Conservation (phyloP, 148 eudicot genomes). For the Silene conica region DNA sequence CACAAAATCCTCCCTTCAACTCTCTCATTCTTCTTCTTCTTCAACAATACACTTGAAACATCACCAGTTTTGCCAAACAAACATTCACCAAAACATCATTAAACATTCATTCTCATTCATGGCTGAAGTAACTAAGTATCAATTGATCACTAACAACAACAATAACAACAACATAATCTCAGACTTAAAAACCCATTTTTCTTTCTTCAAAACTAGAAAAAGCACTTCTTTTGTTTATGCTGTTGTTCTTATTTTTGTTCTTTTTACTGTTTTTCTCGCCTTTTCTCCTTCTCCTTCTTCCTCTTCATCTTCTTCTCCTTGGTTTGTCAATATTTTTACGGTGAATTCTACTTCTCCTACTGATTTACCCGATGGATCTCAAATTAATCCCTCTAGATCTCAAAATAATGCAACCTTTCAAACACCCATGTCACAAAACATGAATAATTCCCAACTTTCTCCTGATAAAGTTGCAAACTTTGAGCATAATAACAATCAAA, state of each 20-base stretch:
- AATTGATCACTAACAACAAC: slow-evolving; percentile 39
- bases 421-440: slow-evolving; percentile 23
- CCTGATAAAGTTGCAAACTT: slow-evolving; percentile 31
- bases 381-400: slow-evolving; percentile 19
- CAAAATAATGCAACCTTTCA: slow-evolving; percentile 7
- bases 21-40: slow-evolving; percentile 6
- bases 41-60: no score
- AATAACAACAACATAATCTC: slow-evolving; percentile 29
- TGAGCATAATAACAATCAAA: not conserved
- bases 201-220: slow-evolving; percentile 39
- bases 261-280: slow-evolving; percentile 56
- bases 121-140: slow-evolving; percentile 63
- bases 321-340: slow-evolving; percentile 52
- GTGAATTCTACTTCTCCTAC: slow-evolving; percentile 42
- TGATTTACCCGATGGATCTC: slow-evolving; percentile 30
- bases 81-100: not conserved
- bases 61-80: not conserved
- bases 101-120: slow-evolving; percentile 36
- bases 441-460: slow-evolving; percentile 24
- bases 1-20: not conserved
- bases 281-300: slow-evolving; percentile 43
- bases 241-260: slow-evolving; percentile 46
- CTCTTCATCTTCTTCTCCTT: slow-evolving; percentile 47
- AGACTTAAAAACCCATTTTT: slow-evolving; percentile 47
- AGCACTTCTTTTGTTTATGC: slow-evolving; percentile 44